phyloP scores from a whole-genome alignment of 2,329 filamentous ascomycete species.

The Calonectria hawksworthii region DNA sequence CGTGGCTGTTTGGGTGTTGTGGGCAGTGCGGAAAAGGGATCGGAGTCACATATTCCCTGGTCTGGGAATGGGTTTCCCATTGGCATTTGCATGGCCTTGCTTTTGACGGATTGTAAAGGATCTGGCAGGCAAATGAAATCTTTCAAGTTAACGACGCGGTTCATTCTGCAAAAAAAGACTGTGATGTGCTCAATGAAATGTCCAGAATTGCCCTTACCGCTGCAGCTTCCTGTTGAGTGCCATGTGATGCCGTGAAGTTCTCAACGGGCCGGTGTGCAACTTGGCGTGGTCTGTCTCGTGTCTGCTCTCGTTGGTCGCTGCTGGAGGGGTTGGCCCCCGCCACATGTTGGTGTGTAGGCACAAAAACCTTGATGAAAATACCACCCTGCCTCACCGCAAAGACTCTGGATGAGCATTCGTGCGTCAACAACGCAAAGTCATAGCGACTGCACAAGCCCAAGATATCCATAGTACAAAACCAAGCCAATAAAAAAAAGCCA shows the following conservation, averaged over 20 bases:
- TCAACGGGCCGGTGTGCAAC: constrained; percentile 6
- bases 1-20: constrained; percentile 31
- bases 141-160: constrained; percentile 55
- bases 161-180: constrained; percentile 36
- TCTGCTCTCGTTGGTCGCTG: neutral
- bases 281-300: neutral
- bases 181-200: constrained; percentile 45
- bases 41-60: constrained; percentile 57
- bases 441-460: no score
- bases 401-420: neutral
- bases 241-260: constrained; percentile 14
- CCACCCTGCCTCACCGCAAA: neutral
- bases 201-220: constrained; percentile 35
- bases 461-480: no score
- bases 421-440: no score
- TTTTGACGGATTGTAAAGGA: constrained; percentile 64
- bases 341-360: neutral
- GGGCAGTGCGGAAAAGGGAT: constrained; percentile 52
- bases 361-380: neutral
- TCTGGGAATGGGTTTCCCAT: constrained; percentile 57
- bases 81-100: constrained; percentile 67
- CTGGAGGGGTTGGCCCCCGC: no score
- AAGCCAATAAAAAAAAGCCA: neutral
- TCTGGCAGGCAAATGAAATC: constrained; percentile 67
- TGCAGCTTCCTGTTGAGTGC: constrained; percentile 17